A percentile compares a stretch with the other conserved stretches of the same genome.
Evolutionary conservation across 306 rosid species (phyloP).

Genomic region (Dalbergia cochinchinensis): DNA sequence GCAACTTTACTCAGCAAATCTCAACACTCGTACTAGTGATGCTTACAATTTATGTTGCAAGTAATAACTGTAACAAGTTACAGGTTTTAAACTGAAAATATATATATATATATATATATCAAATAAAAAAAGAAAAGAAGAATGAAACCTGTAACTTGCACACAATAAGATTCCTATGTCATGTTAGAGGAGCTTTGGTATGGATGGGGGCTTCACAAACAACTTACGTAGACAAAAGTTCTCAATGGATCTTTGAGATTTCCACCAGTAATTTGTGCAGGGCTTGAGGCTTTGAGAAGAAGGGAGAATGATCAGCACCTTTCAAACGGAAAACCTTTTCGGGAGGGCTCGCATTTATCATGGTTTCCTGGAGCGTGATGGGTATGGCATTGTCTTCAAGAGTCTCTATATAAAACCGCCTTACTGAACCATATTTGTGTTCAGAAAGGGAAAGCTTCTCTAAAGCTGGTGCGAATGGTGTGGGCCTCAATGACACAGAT

Average conservation of each 20-base stretch:
- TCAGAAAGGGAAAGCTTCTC: constrained; percentile 86
- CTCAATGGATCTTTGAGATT: constrained; percentile 69
- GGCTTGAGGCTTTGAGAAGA: constrained; percentile 98
- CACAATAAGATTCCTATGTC: constrained; percentile 46
- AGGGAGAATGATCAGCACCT: constrained; percentile 94
- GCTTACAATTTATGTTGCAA: constrained; percentile 37
- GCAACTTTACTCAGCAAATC: constrained; percentile 25
- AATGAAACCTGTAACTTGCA: constrained; percentile 38
- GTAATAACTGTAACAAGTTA: constrained; percentile 21
- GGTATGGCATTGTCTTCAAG: constrained; percentile 93
- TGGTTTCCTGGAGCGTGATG: constrained; percentile 70
- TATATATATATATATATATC: too few species aligned
- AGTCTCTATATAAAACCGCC: constrained; percentile 88
- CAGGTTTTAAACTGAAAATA: not conserved
- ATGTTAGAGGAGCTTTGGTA: constrained; percentile 39
- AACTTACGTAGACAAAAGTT: constrained; percentile 37
- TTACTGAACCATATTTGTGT: constrained; percentile 75
- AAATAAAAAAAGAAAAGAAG: not conserved
- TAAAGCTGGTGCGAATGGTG: constrained; percentile 84
- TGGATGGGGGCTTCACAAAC: constrained; percentile 38
- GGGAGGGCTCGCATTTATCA: constrained; percentile 80
- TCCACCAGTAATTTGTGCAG: constrained; percentile 87
- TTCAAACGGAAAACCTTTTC: constrained; percentile 78
- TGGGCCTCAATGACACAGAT: constrained; percentile 92
- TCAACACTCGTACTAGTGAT: not conserved